Conservation (phyloP, 176 grass and related monocot species). For the Tillandsia fasciculata region DNA sequence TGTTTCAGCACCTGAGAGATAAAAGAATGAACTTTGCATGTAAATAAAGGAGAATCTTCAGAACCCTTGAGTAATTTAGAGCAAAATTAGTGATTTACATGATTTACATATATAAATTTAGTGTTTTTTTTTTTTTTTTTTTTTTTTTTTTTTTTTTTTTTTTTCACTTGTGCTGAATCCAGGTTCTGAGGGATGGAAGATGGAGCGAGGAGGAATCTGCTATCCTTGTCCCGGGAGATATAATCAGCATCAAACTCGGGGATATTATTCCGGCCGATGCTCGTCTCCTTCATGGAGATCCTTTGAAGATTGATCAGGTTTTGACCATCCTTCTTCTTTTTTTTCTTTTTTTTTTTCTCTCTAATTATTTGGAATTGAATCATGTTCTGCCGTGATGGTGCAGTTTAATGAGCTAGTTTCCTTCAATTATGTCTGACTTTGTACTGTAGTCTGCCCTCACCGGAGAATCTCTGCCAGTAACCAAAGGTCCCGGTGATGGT, state of each 20-base stretch:
- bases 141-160: not conserved
- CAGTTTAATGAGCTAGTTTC: conserved; percentile 6
- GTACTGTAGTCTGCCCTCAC: conserved; percentile 62
- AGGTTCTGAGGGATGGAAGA: conserved; percentile 80
- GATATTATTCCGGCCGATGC: conserved; percentile 65
- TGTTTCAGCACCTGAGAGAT: not conserved
- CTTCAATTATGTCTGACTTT: conserved; percentile 4
- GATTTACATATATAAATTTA: too few species aligned
- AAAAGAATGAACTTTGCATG: too few species aligned
- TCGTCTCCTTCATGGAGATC: conserved; percentile 60
- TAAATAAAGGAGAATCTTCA: too few species aligned
- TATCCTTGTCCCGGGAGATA: conserved; percentile 54
- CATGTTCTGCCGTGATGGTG: not conserved
- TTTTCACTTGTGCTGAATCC: conserved; percentile 13
- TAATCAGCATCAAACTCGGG: conserved; percentile 66
- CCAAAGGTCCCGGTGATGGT: conserved; percentile 79
- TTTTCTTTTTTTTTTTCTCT: not conserved
- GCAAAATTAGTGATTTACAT: too few species aligned
- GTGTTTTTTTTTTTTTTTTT: not conserved
- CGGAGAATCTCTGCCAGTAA: conserved; percentile 67
- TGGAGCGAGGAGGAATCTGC: conserved; percentile 53
- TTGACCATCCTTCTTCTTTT: not conserved
- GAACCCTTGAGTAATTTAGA: too few species aligned
- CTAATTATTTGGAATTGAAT: not conserved
- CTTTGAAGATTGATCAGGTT: conserved; percentile 72